phyloP scores from a whole-genome alignment of 2,329 filamentous ascomycete genomes.

The Paradendryphiella salina region DNA sequence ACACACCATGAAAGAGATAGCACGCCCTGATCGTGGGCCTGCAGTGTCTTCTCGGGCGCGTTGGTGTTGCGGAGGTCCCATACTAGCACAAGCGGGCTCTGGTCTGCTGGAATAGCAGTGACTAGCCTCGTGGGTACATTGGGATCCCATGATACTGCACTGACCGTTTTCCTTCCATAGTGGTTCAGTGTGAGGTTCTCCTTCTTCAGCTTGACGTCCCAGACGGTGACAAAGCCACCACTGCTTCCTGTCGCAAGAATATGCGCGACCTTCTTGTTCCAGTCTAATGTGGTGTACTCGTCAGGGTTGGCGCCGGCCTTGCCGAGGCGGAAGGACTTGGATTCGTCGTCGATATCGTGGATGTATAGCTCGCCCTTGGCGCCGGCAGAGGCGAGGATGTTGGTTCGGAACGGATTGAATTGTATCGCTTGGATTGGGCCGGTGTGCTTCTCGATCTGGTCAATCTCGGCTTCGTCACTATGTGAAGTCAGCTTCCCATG shows the following conservation, averaged over 20 bases:
- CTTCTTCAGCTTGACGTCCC: slow-evolving; percentile 98
- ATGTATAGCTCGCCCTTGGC: slow-evolving; percentile 96
- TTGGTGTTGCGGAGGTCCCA: slow-evolving; percentile 98
- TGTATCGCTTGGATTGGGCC: slow-evolving; percentile 92
- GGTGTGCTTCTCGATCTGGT: slow-evolving; percentile 84
- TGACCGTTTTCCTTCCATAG: slow-evolving; percentile 85
- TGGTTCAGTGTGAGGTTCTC: slow-evolving; percentile 94
- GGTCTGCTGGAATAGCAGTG: slow-evolving; percentile 88
- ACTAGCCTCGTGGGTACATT: slow-evolving; percentile 89
- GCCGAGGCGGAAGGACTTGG: slow-evolving; percentile 84
- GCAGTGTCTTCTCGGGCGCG: slow-evolving; percentile 82
- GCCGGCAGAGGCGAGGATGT: slow-evolving; percentile 89
- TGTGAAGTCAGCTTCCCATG: slow-evolving; percentile 33
- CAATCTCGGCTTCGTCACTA: slow-evolving; percentile 79
- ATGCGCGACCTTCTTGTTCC: slow-evolving; percentile 97
- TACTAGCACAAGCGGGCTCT: slow-evolving; percentile 81
- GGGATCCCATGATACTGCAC: slow-evolving; percentile 95
- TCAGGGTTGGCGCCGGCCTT: slow-evolving; percentile 86
- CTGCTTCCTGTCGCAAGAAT: slow-evolving; percentile 93
- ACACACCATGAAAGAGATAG: slow-evolving; percentile 93
- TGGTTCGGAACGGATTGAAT: slow-evolving; percentile 91
- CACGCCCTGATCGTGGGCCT: slow-evolving; percentile 92
- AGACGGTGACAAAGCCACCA: slow-evolving; percentile 94
- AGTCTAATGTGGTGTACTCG: slow-evolving; percentile 94
- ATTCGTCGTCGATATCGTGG: slow-evolving; percentile 88